Percentiles rank a stretch among this genome's conserved stretches.
These are phyloP conservation scores for Aspergillus baeticus DNA, from an alignment of 495 filamentous ascomycete species.

Conservation along the genomic window DNA sequence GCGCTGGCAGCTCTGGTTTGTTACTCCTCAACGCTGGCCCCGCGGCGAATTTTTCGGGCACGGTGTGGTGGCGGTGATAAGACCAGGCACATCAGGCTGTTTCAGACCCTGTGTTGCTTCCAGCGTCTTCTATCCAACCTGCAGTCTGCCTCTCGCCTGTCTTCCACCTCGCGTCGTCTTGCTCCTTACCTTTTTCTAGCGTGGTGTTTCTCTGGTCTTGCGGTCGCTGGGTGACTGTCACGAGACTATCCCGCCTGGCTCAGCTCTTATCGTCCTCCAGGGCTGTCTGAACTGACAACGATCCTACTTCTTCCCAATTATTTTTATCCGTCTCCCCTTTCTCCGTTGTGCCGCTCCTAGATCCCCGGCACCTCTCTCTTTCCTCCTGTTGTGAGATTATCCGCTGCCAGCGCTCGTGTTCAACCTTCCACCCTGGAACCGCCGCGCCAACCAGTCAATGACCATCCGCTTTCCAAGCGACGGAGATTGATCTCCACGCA, in stretches of 20 bases:
- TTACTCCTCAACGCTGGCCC: conserved; percentile 12
- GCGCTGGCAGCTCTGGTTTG: neutral
- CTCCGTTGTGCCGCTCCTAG: neutral
- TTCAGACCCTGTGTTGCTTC: neutral
- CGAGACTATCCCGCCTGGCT: conserved; percentile 16
- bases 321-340: conserved; percentile 2
- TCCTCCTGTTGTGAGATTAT: neutral
- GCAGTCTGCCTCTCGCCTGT: neutral
- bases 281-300: no score
- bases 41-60: conserved; percentile 17
- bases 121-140: neutral
- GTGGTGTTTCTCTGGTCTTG: conserved; percentile 1
- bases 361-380: neutral
- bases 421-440: conserved; percentile 15
- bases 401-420: neutral
- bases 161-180: neutral
- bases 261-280: neutral
- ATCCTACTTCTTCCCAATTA: conserved; percentile 1
- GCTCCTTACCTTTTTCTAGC: neutral
- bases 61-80: conserved; percentile 11
- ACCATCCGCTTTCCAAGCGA: conserved; percentile 31
- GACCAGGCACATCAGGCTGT: neutral
- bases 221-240: conserved; percentile 21
- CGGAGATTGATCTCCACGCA: conserved; percentile 46
- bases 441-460: conserved; percentile 33